Evolutionary conservation across 495 filamentous ascomycete genomes (phyloP), one percentile per base, ranked within the genome.

Genomic region (Xylaria grammica): DNA sequence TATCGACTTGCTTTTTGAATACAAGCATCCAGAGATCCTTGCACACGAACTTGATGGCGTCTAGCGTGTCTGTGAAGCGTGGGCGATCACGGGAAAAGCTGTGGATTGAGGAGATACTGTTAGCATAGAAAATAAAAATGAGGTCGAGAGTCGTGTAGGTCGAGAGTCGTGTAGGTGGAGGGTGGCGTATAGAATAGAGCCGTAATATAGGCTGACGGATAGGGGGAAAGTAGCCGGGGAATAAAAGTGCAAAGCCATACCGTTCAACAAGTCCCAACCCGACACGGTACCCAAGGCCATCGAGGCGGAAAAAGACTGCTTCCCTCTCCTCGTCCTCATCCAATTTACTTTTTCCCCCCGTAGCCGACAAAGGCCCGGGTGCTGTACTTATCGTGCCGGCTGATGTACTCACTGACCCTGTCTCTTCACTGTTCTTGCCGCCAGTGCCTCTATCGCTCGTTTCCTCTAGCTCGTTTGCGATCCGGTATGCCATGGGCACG

Each of bases 21-120:
- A 97, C 84, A 44, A 97, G 82, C 52, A 86, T 91, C 95, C 95
- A 99, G 46, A 99, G 78, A 74, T 99, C 96, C 76, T 98, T 99
- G 84, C 95, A 99, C 36, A 98, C 84, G 73, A 98, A 98, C 76
- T 99, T 99, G 73, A 99, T 98, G 29, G 91, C 89, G 70, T 95
- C 92, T 22, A 96, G 84, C 34, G 91, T 92, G 76, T 95, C 91
- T 27, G 85, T 88, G 76, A 96, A 95, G 48, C 93, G 89, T 45
- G 95, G 91, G 48, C 92, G 83, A 75, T 97, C 91, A 65, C 89
- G 85, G 42, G 92, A 92, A 80, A 98, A 97, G 62, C 94, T 96
- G 67, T 61, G 46, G 48, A 19, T 55, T 17, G 24, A n/a, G 36
- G 15, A 46, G 2, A 3, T 24, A 3, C 20, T 40, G 50, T 62